These are phyloP conservation scores for Saturnispora mendoncae DNA, from an alignment of 805 yeast genomes.

Conservation along the genomic window DNA sequence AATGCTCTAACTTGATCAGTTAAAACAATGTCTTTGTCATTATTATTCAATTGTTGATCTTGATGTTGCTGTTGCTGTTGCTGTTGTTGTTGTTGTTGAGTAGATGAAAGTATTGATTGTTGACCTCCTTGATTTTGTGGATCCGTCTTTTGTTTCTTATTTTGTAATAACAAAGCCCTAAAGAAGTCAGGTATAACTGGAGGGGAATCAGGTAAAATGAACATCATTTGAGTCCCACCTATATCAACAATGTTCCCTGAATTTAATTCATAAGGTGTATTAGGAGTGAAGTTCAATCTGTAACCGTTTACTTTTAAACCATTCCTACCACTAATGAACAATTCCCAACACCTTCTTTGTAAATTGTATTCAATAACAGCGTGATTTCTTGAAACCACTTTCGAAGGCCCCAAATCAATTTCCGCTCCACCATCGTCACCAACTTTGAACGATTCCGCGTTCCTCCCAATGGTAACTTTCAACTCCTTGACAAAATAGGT, in stretches of 20 bases:
- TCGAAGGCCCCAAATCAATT: constrained; percentile 93
- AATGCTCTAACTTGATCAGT: constrained; percentile 34
- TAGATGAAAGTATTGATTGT: background rate
- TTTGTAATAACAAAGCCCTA: constrained; percentile 28
- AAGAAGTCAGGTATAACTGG: constrained; percentile 54
- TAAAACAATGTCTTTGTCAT: background rate
- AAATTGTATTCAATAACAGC: constrained; percentile 76
- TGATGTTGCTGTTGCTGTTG: background rate
- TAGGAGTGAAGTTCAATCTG: constrained; percentile 33
- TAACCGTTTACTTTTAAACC: constrained; percentile 84
- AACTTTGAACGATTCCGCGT: constrained; percentile 37
- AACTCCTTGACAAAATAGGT: constrained; percentile 83
- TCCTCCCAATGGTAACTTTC: constrained; percentile 76
- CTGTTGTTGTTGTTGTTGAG: background rate
- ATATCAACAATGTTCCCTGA: constrained; percentile 91
- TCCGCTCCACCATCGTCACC: constrained; percentile 37
- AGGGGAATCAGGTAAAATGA: constrained; percentile 83
- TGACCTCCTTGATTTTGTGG: background rate
- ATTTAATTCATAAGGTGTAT: constrained; percentile 44
- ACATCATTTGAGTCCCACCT: constrained; percentile 99
- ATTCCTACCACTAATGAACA: constrained; percentile 76
- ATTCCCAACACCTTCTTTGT: constrained; percentile 74
- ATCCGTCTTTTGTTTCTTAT: constrained; percentile 14
- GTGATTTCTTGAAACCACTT: constrained; percentile 90
- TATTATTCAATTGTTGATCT: background rate